phyloP scores from a whole-genome alignment of 306 rosid genomes.

The Casuarina cunninghamiana region DNA sequence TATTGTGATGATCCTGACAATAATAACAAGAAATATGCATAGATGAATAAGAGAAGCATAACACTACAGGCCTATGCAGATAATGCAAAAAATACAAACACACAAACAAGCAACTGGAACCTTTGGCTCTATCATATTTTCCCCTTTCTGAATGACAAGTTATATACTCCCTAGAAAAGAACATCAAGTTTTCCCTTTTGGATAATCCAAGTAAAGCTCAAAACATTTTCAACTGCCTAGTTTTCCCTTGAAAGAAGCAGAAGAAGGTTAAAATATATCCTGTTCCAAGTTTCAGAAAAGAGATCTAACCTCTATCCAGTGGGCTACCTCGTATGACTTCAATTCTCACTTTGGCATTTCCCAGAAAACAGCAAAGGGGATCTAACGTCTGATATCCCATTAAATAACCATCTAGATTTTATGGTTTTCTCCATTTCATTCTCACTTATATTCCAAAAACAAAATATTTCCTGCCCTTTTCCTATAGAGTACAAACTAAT shows the following conservation, averaged over 20 bases:
- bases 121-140: neutral
- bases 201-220: neutral
- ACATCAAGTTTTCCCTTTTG: neutral
- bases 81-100: slow-evolving; percentile 7
- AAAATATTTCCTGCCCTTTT: neutral
- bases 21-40: slow-evolving; percentile 32
- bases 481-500: neutral
- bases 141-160: neutral
- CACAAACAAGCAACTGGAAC: neutral
- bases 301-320: neutral
- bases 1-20: slow-evolving; percentile 71
- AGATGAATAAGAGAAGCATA: slow-evolving; percentile 32
- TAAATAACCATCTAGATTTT: neutral
- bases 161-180: neutral
- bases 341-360: neutral
- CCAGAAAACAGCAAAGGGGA: neutral
- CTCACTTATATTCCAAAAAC: neutral
- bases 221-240: neutral
- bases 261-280: neutral
- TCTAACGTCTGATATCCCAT: neutral
- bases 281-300: neutral
- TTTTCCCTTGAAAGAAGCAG: neutral
- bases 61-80: neutral
- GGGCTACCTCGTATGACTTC: neutral
- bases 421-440: neutral